Percentiles rank a stretch among this genome's conserved stretches.
Conservation (phyloP, 2,329 filamentous ascomycete species). For the Alternaria triticina region DNA sequence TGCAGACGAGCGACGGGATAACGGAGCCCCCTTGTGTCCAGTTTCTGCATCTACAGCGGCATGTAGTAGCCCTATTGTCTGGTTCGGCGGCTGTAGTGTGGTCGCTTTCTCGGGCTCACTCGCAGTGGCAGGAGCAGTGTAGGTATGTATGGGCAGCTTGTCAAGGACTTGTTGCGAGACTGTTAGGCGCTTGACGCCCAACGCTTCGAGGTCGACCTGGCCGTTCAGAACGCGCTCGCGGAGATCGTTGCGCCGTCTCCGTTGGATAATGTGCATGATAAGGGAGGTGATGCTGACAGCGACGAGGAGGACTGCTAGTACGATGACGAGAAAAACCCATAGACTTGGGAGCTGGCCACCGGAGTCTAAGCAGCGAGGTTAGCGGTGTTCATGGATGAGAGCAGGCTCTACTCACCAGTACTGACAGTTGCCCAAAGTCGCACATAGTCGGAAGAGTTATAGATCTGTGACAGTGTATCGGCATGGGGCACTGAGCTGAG, state of each 20-base stretch:
- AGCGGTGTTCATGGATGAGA: slow-evolving; percentile 3
- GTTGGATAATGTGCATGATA: slow-evolving; percentile 79
- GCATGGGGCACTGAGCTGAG: slow-evolving; percentile 59
- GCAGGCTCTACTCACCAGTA: slow-evolving; percentile 44
- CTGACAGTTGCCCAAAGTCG: slow-evolving; percentile 60
- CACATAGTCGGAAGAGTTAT: slow-evolving; percentile 53
- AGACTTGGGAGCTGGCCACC: slow-evolving; percentile 70
- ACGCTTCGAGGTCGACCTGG: slow-evolving; percentile 82
- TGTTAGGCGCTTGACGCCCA: slow-evolving; percentile 82
- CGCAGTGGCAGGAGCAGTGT: slow-evolving; percentile 51
- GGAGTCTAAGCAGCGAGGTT: slow-evolving; percentile 42
- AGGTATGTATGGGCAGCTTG: slow-evolving; percentile 79
- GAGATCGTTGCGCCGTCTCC: slow-evolving; percentile 70
- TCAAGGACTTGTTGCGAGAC: slow-evolving; percentile 76
- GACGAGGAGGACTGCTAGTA: slow-evolving; percentile 72
- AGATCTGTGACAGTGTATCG: slow-evolving; percentile 46
- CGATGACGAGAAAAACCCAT: slow-evolving; percentile 77
- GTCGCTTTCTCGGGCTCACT: slow-evolving; percentile 26
- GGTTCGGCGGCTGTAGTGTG: slow-evolving; percentile 10
- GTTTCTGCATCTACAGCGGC: slow-evolving; percentile 22
- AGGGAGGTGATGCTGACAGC: slow-evolving; percentile 72
- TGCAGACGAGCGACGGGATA: slow-evolving; percentile 28
- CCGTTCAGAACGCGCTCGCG: slow-evolving; percentile 74
- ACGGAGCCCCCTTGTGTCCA: slow-evolving; percentile 18
- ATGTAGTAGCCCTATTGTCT: slow-evolving; percentile 15